These are phyloP conservation scores for Apiospora aurea DNA, from an alignment of 2,329 filamentous ascomycete species.

Conservation along the genomic window DNA sequence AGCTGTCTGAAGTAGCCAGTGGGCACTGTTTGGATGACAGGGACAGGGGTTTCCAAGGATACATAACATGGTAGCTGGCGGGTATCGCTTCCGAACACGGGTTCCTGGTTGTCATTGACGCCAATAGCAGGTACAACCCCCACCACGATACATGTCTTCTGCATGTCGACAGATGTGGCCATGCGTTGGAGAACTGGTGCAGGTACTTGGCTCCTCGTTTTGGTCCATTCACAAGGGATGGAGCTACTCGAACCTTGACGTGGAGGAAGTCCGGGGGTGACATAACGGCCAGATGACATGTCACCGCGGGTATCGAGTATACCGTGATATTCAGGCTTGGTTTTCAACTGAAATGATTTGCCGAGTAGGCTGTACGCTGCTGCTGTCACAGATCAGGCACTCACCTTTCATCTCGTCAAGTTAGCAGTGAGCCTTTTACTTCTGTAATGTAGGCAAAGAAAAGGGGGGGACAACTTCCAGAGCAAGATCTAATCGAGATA, in stretches of 20 bases:
- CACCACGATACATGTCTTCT: constrained; percentile 4
- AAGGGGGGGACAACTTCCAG: background rate
- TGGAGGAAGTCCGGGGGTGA: background rate
- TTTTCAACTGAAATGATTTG: background rate
- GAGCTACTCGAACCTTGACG: background rate
- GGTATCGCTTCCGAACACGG: background rate
- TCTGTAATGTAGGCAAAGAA: background rate
- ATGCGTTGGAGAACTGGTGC: background rate
- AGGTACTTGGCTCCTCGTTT: background rate
- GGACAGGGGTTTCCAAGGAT: background rate
- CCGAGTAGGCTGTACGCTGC: background rate
- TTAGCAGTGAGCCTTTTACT: background rate
- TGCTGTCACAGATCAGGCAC: background rate
- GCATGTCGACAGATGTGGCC: constrained; percentile 2
- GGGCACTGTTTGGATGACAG: background rate
- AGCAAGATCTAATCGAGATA: background rate
- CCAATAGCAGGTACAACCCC: background rate
- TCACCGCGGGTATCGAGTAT: constrained; percentile 14
- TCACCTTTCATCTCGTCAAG: background rate
- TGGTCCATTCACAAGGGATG: background rate
- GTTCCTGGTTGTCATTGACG: background rate
- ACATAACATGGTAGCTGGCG: background rate
- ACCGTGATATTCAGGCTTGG: background rate
- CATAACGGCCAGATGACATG: constrained; percentile 7
- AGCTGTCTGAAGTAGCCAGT: background rate